phyloP scores from a whole-genome alignment of 139 green algal genomes.

The Limnomonas spitsbergensis region DNA sequence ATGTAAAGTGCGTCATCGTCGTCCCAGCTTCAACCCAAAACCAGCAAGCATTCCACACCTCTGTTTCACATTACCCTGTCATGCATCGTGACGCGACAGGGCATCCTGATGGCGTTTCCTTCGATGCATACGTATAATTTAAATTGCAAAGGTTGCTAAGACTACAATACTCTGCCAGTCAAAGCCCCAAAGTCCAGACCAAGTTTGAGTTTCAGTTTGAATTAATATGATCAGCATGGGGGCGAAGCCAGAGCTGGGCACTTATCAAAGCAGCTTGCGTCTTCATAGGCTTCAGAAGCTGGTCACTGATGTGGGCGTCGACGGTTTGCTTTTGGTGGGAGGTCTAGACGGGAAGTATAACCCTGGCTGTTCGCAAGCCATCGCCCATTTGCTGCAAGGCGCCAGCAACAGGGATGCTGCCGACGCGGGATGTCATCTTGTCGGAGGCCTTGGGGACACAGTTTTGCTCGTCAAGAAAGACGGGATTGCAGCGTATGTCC shows the following conservation, averaged over 20 bases:
- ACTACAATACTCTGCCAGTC: too few relatives aligned
- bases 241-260: slow-evolving; percentile 9
- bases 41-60: too few relatives aligned
- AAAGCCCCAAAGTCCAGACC: too few relatives aligned
- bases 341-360: slow-evolving; percentile 35
- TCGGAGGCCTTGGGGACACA: slow-evolving; percentile 22
- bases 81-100: too few relatives aligned
- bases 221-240: too few relatives aligned
- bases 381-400: slow-evolving; percentile 31
- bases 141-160: too few relatives aligned
- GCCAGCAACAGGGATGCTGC: slow-evolving; percentile 27
- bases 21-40: too few relatives aligned
- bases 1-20: too few relatives aligned
- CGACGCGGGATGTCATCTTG: slow-evolving; percentile 24
- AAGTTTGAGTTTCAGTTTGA: too few relatives aligned
- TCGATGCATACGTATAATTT: too few relatives aligned
- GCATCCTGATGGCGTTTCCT: too few relatives aligned
- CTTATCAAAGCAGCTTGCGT: neutral
- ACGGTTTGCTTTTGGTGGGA: slow-evolving; percentile 25
- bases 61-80: too few relatives aligned
- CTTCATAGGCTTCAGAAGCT: slow-evolving; percentile 3
- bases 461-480: slow-evolving; percentile 16
- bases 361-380: slow-evolving; percentile 16
- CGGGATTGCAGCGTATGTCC: neutral
- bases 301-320: slow-evolving; percentile 9